A percentile compares a stretch with the other conserved stretches of the same genome.
Evolutionary conservation across 176 grass and related monocot species (phyloP).

Genomic region (Aechmea fasciata): DNA sequence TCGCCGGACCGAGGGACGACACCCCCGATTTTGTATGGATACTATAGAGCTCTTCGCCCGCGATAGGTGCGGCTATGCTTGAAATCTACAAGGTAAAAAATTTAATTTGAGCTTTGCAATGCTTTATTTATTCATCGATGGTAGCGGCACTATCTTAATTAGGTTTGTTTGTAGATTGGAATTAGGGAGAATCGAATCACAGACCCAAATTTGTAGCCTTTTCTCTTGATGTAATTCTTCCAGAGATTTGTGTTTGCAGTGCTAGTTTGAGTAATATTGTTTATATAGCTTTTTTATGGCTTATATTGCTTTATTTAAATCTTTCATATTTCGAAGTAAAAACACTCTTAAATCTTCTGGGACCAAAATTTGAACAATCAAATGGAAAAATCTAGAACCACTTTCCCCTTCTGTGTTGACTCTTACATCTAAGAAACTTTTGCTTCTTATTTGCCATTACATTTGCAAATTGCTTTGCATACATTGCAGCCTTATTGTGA

Average conservation of each 20-base stretch:
- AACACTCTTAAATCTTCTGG: background rate
- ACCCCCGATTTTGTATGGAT: slow-evolving; percentile 71
- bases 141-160: background rate
- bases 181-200: slow-evolving; percentile 1
- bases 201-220: background rate
- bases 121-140: background rate
- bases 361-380: too few species aligned
- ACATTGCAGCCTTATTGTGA: background rate
- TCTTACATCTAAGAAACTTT: background rate
- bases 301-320: background rate
- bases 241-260: slow-evolving; percentile 1
- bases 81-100: slow-evolving; percentile 26
- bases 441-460: background rate
- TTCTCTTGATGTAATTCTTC: background rate
- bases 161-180: slow-evolving; percentile 20
- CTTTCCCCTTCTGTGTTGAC: background rate
- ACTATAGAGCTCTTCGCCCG: slow-evolving; percentile 38
- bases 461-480: background rate
- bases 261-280: background rate
- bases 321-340: background rate
- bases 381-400: background rate
- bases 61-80: slow-evolving; percentile 13
- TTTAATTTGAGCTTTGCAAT: background rate
- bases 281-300: background rate
- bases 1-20: slow-evolving; percentile 56